Conservation (phyloP, 23 red algal genomes). For the Agarophyton chilense region DNA sequence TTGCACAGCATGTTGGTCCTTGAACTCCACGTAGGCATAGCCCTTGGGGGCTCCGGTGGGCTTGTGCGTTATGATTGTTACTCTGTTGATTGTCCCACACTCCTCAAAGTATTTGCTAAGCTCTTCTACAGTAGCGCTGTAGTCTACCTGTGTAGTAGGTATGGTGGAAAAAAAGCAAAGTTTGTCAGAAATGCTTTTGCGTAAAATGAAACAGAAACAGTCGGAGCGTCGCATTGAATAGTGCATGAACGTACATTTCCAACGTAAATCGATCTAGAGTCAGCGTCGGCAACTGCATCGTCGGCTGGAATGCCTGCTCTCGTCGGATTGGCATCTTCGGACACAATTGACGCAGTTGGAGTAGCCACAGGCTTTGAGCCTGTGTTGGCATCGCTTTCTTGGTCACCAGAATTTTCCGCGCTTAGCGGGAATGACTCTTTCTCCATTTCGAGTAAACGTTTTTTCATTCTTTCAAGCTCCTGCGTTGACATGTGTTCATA, state of each 20-base stretch:
- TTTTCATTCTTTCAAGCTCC: slow-evolving; percentile 89
- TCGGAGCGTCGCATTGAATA: background rate
- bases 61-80: slow-evolving; percentile 83
- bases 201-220: too few relatives aligned
- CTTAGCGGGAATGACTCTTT: slow-evolving; percentile 63
- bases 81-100: slow-evolving; percentile 88
- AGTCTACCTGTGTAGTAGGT: slow-evolving; percentile 53
- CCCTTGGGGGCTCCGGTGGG: slow-evolving; percentile 80
- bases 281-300: slow-evolving; percentile 64
- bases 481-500: background rate
- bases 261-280: slow-evolving; percentile 87
- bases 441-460: slow-evolving; percentile 80
- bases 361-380: slow-evolving; percentile 7
- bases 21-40: slow-evolving; percentile 91
- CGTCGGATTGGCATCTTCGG: background rate
- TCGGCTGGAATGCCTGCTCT: background rate
- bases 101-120: slow-evolving; percentile 84
- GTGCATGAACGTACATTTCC: slow-evolving; percentile 66
- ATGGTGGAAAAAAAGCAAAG: background rate
- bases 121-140: slow-evolving; percentile 76
- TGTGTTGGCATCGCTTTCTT: background rate
- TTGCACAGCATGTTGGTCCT: slow-evolving; percentile 72
- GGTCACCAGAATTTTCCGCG: slow-evolving; percentile 45
- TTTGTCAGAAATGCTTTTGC: slow-evolving; percentile 10
- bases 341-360: background rate